These are phyloP conservation scores for Suhomyces bribrorum DNA, from an alignment of 1,139 yeast species.

Conservation along the genomic window DNA sequence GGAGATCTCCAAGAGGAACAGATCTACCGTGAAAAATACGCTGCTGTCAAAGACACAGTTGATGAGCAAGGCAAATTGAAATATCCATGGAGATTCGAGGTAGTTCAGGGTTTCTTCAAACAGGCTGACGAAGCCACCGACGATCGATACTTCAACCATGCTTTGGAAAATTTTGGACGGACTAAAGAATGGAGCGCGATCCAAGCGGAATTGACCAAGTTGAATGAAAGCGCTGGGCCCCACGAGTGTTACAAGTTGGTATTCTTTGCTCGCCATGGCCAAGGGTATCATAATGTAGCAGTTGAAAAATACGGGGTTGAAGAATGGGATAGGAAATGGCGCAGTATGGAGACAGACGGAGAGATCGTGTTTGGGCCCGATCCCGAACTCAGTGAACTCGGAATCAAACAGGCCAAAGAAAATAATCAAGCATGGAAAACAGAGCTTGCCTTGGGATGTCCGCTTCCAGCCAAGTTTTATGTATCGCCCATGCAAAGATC, in stretches of 20 bases:
- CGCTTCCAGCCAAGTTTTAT: constrained; percentile 25
- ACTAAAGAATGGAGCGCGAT: constrained; percentile 35
- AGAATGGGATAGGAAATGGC: constrained; percentile 46
- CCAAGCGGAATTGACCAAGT: constrained; percentile 24
- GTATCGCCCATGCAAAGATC: constrained; percentile 29
- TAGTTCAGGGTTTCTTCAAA: constrained; percentile 39
- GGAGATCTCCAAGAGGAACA: constrained; percentile 17
- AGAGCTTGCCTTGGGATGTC: constrained; percentile 22
- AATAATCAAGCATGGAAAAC: constrained; percentile 23
- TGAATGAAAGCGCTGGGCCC: constrained; percentile 30
- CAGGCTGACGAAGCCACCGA: constrained; percentile 41
- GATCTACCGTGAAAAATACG: constrained; percentile 14
- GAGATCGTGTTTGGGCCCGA: constrained; percentile 51
- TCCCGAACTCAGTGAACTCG: constrained; percentile 43
- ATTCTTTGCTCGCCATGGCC: constrained; percentile 48
- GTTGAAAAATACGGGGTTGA: constrained; percentile 43
- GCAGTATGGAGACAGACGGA: constrained; percentile 42
- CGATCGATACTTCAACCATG: constrained; percentile 38
- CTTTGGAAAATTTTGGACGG: constrained; percentile 41
- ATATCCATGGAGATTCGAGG: constrained; percentile 37
- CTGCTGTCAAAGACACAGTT: constrained; percentile 8
- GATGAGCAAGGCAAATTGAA: constrained; percentile 11
- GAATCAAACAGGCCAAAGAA: constrained; percentile 37
- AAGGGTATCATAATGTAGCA: constrained; percentile 47
- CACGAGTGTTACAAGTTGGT: constrained; percentile 38